Percentiles rank a stretch among this genome's conserved stretches.
phyloP scores from a whole-genome alignment of 225 moss, liverwort and hornwort species.

The Neckera pumila region DNA sequence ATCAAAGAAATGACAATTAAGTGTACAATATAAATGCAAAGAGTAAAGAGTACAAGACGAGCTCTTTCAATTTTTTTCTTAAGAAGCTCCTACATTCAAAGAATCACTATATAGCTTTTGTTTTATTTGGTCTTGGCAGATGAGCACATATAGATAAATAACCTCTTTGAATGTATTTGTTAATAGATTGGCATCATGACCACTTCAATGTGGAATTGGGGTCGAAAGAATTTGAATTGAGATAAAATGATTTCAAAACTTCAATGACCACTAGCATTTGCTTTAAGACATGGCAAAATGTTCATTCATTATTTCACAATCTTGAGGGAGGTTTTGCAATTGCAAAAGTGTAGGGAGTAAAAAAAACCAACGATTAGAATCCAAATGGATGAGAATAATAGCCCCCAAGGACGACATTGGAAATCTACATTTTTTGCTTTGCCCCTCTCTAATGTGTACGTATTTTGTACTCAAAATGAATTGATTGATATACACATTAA shows the following conservation, averaged over 20 bases:
- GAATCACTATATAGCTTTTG: background rate
- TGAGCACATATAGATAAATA: accelerated
- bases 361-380: background rate
- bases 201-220: background rate
- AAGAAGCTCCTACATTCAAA: background rate
- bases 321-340: background rate
- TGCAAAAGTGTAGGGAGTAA: accelerated
- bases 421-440: background rate
- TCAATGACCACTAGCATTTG: background rate
- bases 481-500: background rate
- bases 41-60: accelerated
- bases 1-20: background rate
- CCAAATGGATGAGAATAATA: background rate
- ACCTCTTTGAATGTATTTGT: no score
- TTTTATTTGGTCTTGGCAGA: background rate
- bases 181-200: no score
- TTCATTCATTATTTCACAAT: background rate
- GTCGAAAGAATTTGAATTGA: background rate
- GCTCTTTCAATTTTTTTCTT: background rate
- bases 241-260: background rate
- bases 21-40: background rate
- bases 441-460: background rate
- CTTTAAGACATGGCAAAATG: background rate
- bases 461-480: background rate
- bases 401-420: background rate